Conservation (phyloP, 2,329 filamentous ascomycete genomes). For the Boeremia exigua region DNA sequence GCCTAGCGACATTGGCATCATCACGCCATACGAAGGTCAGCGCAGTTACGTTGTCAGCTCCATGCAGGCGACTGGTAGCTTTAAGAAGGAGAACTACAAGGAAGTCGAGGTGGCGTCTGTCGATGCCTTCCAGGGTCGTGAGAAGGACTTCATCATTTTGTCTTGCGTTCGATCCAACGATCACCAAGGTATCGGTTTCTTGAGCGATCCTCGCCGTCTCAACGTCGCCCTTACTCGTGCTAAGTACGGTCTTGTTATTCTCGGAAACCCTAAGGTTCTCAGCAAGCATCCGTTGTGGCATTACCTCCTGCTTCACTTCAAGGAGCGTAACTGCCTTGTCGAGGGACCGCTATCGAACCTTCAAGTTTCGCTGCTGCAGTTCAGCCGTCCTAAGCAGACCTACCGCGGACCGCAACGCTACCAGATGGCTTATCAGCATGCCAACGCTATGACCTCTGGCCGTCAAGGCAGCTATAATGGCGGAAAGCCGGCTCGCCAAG, state of each 20-base stretch:
- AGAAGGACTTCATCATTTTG: constrained; percentile 98
- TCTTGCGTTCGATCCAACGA: constrained; percentile 99
- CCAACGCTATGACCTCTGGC: constrained; percentile 63
- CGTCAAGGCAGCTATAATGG: constrained; percentile 51
- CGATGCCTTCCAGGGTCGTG: constrained; percentile 97
- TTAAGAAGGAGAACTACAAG: constrained; percentile 98
- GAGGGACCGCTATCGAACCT: constrained; percentile 94
- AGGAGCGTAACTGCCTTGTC: constrained; percentile 93
- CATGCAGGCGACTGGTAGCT: constrained; percentile 97
- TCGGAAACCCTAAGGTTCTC: constrained; percentile 96
- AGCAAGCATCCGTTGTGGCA: constrained; percentile 99
- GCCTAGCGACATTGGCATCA: constrained; percentile 91
- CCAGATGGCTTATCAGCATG: constrained; percentile 77
- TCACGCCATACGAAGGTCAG: constrained; percentile 98
- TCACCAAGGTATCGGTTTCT: constrained; percentile 97
- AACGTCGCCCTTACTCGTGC: constrained; percentile 97
- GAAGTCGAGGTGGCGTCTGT: constrained; percentile 98
- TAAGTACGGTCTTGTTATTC: constrained; percentile 94
- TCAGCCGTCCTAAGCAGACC: constrained; percentile 89
- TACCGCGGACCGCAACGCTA: constrained; percentile 89
- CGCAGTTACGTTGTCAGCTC: constrained; percentile 97
- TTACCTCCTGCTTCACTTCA: constrained; percentile 92
- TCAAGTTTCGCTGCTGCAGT: constrained; percentile 94
- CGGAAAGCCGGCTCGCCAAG: constrained; percentile 56
- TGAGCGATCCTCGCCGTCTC: constrained; percentile 95